Base-by-base conservation (phyloP, 352 stramenopile species). In the Globisporangium cederbergense region DNA sequence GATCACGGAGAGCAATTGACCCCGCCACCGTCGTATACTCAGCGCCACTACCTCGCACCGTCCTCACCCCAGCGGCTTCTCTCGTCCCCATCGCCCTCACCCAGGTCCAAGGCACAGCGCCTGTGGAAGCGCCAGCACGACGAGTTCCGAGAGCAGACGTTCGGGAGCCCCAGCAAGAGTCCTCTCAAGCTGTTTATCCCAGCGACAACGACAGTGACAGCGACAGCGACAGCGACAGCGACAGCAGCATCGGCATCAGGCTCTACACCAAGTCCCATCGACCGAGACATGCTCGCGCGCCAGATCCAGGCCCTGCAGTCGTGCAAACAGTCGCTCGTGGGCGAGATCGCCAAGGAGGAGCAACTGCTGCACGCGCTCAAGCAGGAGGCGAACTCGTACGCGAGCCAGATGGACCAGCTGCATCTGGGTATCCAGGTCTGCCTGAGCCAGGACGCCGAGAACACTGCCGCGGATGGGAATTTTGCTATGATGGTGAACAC, bases 301-400 rank as follows among this genome's bases (percentile, higher is more conserved):
- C 79, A 88, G 52, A 88, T 88, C 45, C 81, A 89, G 28, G 71
- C 78, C 11, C 56, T 91, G 3, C 79, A 89, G 49, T 88, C 78
- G 2, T 88, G 78, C 25, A 88, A 89, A 20, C 80, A 89, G 72
- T 86, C 77, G 1, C 70, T 89, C 3, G 47, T 89, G 34, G 69
- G 40, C 3, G 82, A 91, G 58, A 88, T 91, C 38, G 77, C 77
- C 5, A 81, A 78, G 22, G 80, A 91, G 36, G 82, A 91, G 50
- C 73, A 88, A 38, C 58, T 89, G 11, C 66, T 91, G 5, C 82
- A 91, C 46, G 70, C 68, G 1, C 68, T 89, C 2, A 91, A 89
- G 50, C 69, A 75, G 43, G 76, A 89, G 51, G 70, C 71, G 52
- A 61, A 28, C 10, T 55, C 71, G 8, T 88, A 87, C 43, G 51